phyloP scores from a whole-genome alignment of 495 filamentous ascomycete genomes.

The Sordaria brevicollis region DNA sequence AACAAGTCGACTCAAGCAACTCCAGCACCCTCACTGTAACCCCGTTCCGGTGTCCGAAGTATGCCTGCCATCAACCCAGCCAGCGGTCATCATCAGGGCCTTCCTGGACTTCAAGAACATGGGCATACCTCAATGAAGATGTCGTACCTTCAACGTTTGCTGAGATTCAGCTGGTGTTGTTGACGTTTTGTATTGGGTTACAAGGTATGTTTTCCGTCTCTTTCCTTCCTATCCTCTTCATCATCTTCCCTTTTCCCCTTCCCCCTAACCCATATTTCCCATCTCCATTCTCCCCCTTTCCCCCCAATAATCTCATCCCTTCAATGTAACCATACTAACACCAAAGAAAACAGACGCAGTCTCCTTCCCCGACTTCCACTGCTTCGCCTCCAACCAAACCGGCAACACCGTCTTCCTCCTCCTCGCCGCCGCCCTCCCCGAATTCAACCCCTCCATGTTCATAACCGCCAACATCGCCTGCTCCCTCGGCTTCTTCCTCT shows the following conservation, averaged over 20 bases:
- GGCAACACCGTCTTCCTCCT: conserved; percentile 52
- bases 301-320: not conserved
- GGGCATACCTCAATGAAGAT: conserved; percentile 27
- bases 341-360: conserved; percentile 37
- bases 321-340: not conserved
- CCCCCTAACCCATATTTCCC: not conserved
- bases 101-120: conserved; percentile 13
- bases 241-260: not conserved
- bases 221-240: not conserved
- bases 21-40: not conserved
- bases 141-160: conserved; percentile 25
- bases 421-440: conserved; percentile 41
- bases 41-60: not conserved
- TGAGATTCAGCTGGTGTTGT: conserved; percentile 31
- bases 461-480: conserved; percentile 40
- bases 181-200: conserved; percentile 33
- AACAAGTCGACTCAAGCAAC: not conserved
- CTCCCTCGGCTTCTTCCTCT: conserved; percentile 45
- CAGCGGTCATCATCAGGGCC: not conserved
- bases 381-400: conserved; percentile 57
- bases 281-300: not conserved
- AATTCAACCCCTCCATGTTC: conserved; percentile 37
- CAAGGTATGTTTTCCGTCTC: conserved; percentile 15
- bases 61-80: not conserved
- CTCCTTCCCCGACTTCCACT: conserved; percentile 51